A percentile compares a stretch with the other conserved stretches of the same genome.
phyloP scores from a whole-genome alignment of 805 yeast species.

The Wickerhamomyces pijperi region DNA sequence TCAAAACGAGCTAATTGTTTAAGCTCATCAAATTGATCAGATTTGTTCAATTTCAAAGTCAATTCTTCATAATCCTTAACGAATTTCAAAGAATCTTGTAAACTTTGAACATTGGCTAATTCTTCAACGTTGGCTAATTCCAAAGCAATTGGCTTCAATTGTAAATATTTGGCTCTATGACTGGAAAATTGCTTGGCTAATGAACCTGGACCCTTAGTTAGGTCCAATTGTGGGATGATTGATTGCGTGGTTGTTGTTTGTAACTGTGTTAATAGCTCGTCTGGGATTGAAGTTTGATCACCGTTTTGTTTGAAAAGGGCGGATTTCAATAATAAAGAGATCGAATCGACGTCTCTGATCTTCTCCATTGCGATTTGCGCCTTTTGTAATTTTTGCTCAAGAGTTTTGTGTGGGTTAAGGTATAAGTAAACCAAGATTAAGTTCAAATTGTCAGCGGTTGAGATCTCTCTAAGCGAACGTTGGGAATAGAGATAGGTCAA shows the following conservation, averaged over 20 bases:
- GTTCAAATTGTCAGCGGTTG: slow-evolving; percentile 10
- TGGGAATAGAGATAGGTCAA: slow-evolving; percentile 12
- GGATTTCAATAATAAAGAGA: slow-evolving; percentile 12
- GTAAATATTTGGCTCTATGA: slow-evolving; percentile 14
- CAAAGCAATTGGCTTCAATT: slow-evolving; percentile 12
- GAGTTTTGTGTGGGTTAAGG: slow-evolving; percentile 12
- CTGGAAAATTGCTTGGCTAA: slow-evolving; percentile 5
- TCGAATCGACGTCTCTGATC: slow-evolving; percentile 3
- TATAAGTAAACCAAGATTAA: slow-evolving; percentile 12
- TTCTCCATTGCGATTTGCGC: slow-evolving; percentile 6
- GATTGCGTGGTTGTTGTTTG: slow-evolving; percentile 1
- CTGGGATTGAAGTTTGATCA: slow-evolving; percentile 6
- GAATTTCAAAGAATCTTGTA: slow-evolving; percentile 1
- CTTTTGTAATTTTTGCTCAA: slow-evolving; percentile 1
- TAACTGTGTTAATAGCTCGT: slow-evolving; percentile 4
- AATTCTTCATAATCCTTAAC: slow-evolving; percentile 6
- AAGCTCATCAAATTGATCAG: slow-evolving; percentile 4
- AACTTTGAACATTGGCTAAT: not conserved
- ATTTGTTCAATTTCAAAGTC: slow-evolving; percentile 3
- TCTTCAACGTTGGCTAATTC: slow-evolving; percentile 3
- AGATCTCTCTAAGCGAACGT: slow-evolving; percentile 3
- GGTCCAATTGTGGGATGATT: slow-evolving; percentile 5
- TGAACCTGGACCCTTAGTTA: slow-evolving; percentile 4
- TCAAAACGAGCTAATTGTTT: slow-evolving; percentile 2
- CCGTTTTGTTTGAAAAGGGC: too few relatives aligned